phyloP scores from a whole-genome alignment of 2,329 filamentous ascomycete genomes.

The Thermomyces lanuginosus region DNA sequence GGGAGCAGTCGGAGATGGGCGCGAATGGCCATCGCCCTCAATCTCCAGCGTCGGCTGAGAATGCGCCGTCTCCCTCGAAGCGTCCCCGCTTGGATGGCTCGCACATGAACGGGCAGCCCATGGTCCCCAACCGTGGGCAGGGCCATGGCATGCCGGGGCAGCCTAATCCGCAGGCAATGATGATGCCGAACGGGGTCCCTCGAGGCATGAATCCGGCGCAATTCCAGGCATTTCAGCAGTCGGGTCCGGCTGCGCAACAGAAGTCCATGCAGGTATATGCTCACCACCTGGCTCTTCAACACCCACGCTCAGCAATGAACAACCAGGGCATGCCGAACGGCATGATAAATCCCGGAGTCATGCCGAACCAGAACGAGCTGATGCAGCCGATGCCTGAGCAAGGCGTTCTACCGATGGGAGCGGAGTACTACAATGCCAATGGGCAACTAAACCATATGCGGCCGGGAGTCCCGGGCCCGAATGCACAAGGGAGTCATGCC shows the following conservation, averaged over 20 bases:
- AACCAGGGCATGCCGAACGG: constrained; percentile 65
- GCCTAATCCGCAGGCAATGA: constrained; percentile 38
- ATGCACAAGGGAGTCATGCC: constrained; percentile 40
- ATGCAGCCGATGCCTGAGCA: constrained; percentile 55
- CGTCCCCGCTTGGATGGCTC: constrained; percentile 64
- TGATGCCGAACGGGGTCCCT: constrained; percentile 52
- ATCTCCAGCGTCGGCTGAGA: constrained; percentile 69
- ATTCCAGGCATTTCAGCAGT: constrained; percentile 49
- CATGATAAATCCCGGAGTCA: constrained; percentile 45
- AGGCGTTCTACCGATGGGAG: constrained; percentile 26
- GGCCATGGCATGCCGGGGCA: constrained; percentile 55
- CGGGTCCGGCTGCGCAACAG: constrained; percentile 46
- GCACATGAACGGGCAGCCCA: constrained; percentile 57
- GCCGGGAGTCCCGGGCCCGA: constrained; percentile 24
- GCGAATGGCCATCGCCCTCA: constrained; percentile 64
- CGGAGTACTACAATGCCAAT: constrained; percentile 47
- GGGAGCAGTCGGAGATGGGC: constrained; percentile 75
- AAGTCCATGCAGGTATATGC: constrained; percentile 82
- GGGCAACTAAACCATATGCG: constrained; percentile 24
- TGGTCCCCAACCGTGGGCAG: constrained; percentile 57
- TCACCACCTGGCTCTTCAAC: constrained; percentile 67
- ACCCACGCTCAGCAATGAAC: constrained; percentile 58
- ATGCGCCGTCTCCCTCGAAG: constrained; percentile 84
- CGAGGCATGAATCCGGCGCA: constrained; percentile 57
- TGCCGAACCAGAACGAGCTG: constrained; percentile 68